Conservation (phyloP, 352 stramenopile species). For the Pythium dissotocum region DNA sequence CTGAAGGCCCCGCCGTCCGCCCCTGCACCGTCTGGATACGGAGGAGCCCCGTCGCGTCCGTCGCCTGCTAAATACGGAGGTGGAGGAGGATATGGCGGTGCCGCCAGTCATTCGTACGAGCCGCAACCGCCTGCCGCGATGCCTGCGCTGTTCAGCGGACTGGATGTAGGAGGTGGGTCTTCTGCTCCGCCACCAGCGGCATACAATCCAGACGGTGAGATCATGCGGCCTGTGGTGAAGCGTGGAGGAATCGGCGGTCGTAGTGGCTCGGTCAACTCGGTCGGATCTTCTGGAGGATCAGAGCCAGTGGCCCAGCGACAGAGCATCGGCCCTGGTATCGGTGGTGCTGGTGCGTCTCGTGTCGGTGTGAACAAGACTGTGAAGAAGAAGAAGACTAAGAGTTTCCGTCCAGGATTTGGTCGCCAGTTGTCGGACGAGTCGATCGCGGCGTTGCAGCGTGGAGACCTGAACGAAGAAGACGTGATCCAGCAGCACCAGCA, state of each 20-base stretch:
- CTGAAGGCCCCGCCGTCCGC: constrained; percentile 33
- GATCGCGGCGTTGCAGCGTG: constrained; percentile 69
- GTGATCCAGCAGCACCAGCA: constrained; percentile 41
- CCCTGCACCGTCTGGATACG: constrained; percentile 10
- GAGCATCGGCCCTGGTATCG: constrained; percentile 14
- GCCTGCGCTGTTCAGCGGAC: constrained; percentile 23
- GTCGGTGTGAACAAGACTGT: constrained; percentile 35
- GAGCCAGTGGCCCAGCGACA: constrained; percentile 14
- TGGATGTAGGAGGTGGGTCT: constrained; percentile 17
- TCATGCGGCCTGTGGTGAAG: constrained; percentile 14
- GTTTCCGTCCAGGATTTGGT: constrained; percentile 80
- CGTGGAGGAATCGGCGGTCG: constrained; percentile 9
- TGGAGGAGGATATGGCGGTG: constrained; percentile 8
- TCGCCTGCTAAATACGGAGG: constrained; percentile 26
- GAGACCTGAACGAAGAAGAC: constrained; percentile 75
- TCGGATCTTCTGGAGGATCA: constrained; percentile 16
- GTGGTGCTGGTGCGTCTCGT: constrained; percentile 11
- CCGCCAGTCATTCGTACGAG: constrained; percentile 18
- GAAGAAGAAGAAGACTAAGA: constrained; percentile 88
- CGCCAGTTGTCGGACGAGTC: constrained; percentile 85
- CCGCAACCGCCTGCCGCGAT: not conserved
- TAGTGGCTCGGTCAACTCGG: constrained; percentile 60
- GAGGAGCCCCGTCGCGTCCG: constrained; percentile 17
- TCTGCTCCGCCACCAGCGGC: not conserved
- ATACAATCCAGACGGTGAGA: constrained; percentile 18